A percentile compares a stretch with the other conserved stretches of the same genome.
Conservation (phyloP, 2,329 filamentous ascomycete genomes). For the Nemania diffusa region DNA sequence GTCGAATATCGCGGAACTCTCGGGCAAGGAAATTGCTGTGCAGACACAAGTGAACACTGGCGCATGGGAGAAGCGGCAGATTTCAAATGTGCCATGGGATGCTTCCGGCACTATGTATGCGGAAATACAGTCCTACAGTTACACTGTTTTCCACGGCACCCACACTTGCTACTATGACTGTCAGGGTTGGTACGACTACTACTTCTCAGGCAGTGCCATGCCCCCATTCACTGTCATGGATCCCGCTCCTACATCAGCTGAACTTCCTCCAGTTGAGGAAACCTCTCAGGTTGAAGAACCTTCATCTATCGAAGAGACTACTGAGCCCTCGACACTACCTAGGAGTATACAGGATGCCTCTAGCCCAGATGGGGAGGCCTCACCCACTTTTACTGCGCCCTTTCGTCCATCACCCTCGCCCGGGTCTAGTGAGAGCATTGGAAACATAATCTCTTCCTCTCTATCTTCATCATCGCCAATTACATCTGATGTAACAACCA, state of each 20-base stretch:
- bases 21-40: constrained; percentile 24
- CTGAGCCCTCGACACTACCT: not conserved
- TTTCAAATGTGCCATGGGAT: constrained; percentile 30
- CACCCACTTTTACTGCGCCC: not conserved
- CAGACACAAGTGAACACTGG: constrained; percentile 28
- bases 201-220: constrained; percentile 23
- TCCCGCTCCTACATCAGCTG: constrained; percentile 15
- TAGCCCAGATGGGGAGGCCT: not conserved
- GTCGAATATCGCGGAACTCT: constrained; percentile 26
- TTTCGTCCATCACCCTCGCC: not conserved
- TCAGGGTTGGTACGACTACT: constrained; percentile 23
- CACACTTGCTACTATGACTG: constrained; percentile 31
- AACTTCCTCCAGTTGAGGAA: constrained; percentile 15
- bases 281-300: not conserved
- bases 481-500: not conserved
- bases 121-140: constrained; percentile 10
- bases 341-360: not conserved
- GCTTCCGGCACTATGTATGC: constrained; percentile 27
- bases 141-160: constrained; percentile 31
- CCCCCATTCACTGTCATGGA: constrained; percentile 13
- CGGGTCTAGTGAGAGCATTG: not conserved
- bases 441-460: not conserved
- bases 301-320: constrained; percentile 2
- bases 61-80: constrained; percentile 29
- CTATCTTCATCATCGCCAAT: not conserved